Conservation (phyloP, 352 stramenopile genomes). For the Phytophthora pini region DNA sequence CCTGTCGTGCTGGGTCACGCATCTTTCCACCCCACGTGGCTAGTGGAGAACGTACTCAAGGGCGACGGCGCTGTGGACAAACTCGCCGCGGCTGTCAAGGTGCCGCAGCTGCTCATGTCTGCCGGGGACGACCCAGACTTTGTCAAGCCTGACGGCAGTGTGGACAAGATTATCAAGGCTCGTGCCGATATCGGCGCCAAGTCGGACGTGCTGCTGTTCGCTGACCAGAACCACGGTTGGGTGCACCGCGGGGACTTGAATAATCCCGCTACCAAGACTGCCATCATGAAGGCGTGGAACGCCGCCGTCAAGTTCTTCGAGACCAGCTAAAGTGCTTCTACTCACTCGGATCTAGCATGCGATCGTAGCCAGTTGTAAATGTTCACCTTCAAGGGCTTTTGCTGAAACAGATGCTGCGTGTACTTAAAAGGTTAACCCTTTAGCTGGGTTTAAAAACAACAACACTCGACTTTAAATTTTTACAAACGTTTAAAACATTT, state of each 20-base stretch:
- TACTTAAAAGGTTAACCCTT: no score
- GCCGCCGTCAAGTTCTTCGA: slow-evolving; percentile 66
- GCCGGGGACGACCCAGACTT: slow-evolving; percentile 77
- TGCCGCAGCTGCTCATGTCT: slow-evolving; percentile 73
- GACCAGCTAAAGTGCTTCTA: slow-evolving; percentile 40
- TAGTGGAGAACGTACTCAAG: slow-evolving; percentile 79
- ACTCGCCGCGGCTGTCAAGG: slow-evolving; percentile 72
- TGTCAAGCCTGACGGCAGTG: slow-evolving; percentile 67
- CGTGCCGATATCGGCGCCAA: slow-evolving; percentile 56
- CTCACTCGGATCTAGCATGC: no score
- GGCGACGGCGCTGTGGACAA: slow-evolving; percentile 76
- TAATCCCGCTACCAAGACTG: slow-evolving; percentile 66
- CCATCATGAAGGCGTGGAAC: slow-evolving; percentile 72
- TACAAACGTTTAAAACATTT: no score
- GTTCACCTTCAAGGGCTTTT: no score
- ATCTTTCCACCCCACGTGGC: slow-evolving; percentile 85
- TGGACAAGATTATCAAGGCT: slow-evolving; percentile 75
- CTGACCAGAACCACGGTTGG: slow-evolving; percentile 82
- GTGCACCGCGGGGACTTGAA: slow-evolving; percentile 83
- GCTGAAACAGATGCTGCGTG: no score
- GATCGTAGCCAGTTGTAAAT: no score
- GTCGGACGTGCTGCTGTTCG: slow-evolving; percentile 73
- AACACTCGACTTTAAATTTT: no score
- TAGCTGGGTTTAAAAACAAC: no score
- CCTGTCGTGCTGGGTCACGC: slow-evolving; percentile 68